These are phyloP conservation scores for Calvatia gigantea DNA, from an alignment of 768 basidiomycete species.

Conservation along the genomic window DNA sequence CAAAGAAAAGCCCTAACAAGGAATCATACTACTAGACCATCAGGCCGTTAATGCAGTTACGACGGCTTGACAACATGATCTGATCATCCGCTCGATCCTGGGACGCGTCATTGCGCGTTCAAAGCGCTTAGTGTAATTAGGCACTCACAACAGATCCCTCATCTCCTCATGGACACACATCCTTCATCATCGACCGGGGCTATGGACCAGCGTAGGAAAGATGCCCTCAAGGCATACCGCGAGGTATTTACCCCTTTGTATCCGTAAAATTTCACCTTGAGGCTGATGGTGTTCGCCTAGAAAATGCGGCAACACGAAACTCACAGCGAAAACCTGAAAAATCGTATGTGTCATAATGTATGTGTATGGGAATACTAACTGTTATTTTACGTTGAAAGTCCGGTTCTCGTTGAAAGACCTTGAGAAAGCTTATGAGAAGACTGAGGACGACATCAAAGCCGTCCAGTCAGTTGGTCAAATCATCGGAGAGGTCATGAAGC, in stretches of 20 bases:
- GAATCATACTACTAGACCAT: conserved; percentile 61
- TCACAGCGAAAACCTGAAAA: conserved; percentile 86
- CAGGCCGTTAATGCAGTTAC: conserved; percentile 29
- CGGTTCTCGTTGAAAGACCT: conserved; percentile 88
- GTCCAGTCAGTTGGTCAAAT: conserved; percentile 99
- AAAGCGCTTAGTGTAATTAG: conserved; percentile 5
- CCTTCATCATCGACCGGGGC: conserved; percentile 54
- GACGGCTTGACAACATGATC: not conserved
- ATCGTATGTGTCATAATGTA: conserved; percentile 49
- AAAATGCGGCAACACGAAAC: conserved; percentile 93
- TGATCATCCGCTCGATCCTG: not conserved
- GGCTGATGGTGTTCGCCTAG: conserved; percentile 36
- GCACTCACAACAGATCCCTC: conserved; percentile 11
- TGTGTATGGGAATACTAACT: not conserved
- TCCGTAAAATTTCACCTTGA: not conserved
- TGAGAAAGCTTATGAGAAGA: conserved; percentile 88
- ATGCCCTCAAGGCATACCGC: conserved; percentile 74
- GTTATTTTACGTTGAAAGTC: conserved; percentile 42
- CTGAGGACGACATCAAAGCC: conserved; percentile 98
- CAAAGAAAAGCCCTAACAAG: conserved; percentile 49
- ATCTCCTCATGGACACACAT: conserved; percentile 37
- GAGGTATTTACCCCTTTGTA: conserved; percentile 41
- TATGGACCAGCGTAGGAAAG: conserved; percentile 69
- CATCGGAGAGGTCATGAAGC: conserved; percentile 98
- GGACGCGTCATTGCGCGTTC: conserved; percentile 41